Evolutionary conservation across 2,329 filamentous ascomycete genomes (phyloP).

Genomic region (Neocucurbitaria cava): DNA sequence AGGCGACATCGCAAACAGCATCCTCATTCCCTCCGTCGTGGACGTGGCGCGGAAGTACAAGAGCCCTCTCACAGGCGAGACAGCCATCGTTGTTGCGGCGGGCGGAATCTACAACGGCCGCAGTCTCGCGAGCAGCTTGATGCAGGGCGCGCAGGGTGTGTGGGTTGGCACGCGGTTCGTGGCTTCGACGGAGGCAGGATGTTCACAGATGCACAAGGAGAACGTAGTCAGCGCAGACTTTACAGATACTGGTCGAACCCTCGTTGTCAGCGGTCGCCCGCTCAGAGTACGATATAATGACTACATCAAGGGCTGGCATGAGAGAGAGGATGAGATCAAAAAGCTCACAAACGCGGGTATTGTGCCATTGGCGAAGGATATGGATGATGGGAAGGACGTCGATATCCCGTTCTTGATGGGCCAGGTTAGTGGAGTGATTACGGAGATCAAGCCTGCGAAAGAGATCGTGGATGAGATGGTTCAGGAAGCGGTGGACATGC

Average conservation of each 20-base stretch:
- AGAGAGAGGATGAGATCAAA: slow-evolving; percentile 74
- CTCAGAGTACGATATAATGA: slow-evolving; percentile 82
- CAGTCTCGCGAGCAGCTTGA: slow-evolving; percentile 79
- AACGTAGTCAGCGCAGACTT: slow-evolving; percentile 81
- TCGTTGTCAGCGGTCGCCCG: slow-evolving; percentile 83
- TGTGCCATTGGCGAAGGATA: slow-evolving; percentile 81
- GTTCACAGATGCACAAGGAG: slow-evolving; percentile 81
- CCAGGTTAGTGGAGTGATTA: slow-evolving; percentile 82
- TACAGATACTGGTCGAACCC: slow-evolving; percentile 79
- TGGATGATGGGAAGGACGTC: slow-evolving; percentile 81
- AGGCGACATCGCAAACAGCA: slow-evolving; percentile 82
- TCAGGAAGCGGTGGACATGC: slow-evolving; percentile 47
- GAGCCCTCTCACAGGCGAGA: slow-evolving; percentile 72
- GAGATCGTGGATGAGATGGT: slow-evolving; percentile 95
- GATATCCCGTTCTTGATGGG: slow-evolving; percentile 93
- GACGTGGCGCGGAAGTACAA: slow-evolving; percentile 79
- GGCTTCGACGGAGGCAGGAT: slow-evolving; percentile 79
- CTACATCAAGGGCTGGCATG: slow-evolving; percentile 84
- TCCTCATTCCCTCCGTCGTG: slow-evolving; percentile 85
- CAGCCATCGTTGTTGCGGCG: slow-evolving; percentile 84
- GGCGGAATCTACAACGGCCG: slow-evolving; percentile 87
- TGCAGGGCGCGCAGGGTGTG: slow-evolving; percentile 86
- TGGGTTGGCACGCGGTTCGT: slow-evolving; percentile 97
- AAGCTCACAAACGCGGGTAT: slow-evolving; percentile 77
- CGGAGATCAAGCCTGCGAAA: slow-evolving; percentile 78